Conservation (phyloP, 306 rosid genomes). For the Prunus armeniaca region DNA sequence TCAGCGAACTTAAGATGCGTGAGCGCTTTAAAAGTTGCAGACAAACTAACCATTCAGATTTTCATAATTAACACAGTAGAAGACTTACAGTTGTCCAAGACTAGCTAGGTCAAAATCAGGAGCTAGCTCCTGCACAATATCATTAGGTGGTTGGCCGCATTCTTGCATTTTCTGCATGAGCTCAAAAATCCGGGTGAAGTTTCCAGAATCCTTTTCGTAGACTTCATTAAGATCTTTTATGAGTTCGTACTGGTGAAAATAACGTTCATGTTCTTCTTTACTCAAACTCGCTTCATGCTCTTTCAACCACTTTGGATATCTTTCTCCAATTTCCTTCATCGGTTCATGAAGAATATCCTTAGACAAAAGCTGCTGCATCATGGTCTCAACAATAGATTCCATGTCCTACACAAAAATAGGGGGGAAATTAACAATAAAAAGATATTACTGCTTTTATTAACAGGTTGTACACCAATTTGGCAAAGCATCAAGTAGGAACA, state of each 20-base stretch:
- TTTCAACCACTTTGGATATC: slow-evolving; percentile 94
- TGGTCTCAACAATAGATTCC: slow-evolving; percentile 88
- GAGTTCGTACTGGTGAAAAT: slow-evolving; percentile 56
- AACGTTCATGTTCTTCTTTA: slow-evolving; percentile 73
- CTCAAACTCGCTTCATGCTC: slow-evolving; percentile 75
- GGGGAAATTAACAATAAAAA: not conserved
- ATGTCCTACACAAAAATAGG: slow-evolving; percentile 50
- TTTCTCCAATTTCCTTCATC: slow-evolving; percentile 93
- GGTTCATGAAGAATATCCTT: slow-evolving; percentile 98
- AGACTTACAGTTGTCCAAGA: slow-evolving; percentile 83
- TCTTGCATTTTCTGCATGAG: slow-evolving; percentile 99
- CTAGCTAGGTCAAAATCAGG: slow-evolving; percentile 77
- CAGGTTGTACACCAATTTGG: not conserved
- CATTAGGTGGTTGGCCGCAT: slow-evolving; percentile 94
- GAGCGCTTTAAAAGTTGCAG: not conserved
- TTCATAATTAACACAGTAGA: not conserved
- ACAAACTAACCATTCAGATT: not conserved
- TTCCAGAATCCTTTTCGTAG: slow-evolving; percentile 68
- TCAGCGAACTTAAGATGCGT: not conserved
- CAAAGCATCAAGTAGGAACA: not conserved
- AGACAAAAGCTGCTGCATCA: slow-evolving; percentile 95
- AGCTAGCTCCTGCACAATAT: slow-evolving; percentile 79
- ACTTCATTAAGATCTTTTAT: slow-evolving; percentile 69
- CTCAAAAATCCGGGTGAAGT: slow-evolving; percentile 78
- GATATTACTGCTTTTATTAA: not conserved